Percentiles rank a stretch among this genome's conserved stretches.
phyloP scores from a whole-genome alignment of 2,329 filamentous ascomycete genomes.

The Lachnellula willkommii region DNA sequence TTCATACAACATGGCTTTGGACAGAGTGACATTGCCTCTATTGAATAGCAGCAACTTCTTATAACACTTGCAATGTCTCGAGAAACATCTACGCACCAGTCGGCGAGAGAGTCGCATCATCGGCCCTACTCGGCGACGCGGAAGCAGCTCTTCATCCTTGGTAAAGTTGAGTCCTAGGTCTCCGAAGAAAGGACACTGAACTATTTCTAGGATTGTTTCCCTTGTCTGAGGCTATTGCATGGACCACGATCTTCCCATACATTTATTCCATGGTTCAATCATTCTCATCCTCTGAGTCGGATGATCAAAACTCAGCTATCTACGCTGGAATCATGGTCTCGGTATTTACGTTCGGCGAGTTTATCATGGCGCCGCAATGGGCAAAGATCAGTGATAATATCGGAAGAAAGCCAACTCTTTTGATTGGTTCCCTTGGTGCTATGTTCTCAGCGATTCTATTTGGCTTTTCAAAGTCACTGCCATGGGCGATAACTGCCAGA shows the following conservation, averaged over 20 bases:
- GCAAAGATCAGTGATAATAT: constrained; percentile 82
- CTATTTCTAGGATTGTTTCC: constrained; percentile 2
- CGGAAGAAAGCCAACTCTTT: constrained; percentile 81
- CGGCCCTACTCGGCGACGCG: not conserved
- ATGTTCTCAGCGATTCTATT: constrained; percentile 85
- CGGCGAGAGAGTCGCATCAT: not conserved
- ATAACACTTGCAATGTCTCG: not conserved
- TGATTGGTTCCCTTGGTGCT: constrained; percentile 78
- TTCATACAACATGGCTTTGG: too few relatives aligned
- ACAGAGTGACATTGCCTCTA: not conserved
- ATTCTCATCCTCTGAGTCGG: constrained; percentile 66
- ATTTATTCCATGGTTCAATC: constrained; percentile 93
- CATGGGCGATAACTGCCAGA: constrained; percentile 74
- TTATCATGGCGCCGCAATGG: constrained; percentile 84
- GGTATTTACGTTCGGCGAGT: constrained; percentile 88
- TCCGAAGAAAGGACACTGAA: not conserved
- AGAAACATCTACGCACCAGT: not conserved
- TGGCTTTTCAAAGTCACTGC: constrained; percentile 75
- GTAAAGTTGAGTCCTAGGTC: not conserved
- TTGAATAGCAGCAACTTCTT: not conserved
- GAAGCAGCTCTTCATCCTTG: not conserved
- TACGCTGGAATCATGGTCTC: constrained; percentile 93
- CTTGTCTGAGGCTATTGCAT: constrained; percentile 76
- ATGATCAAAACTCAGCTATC: constrained; percentile 48
- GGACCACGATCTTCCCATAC: constrained; percentile 97